These are phyloP conservation scores for Penicillium ochrochloron DNA, from an alignment of 495 filamentous ascomycete species.

Conservation along the genomic window DNA sequence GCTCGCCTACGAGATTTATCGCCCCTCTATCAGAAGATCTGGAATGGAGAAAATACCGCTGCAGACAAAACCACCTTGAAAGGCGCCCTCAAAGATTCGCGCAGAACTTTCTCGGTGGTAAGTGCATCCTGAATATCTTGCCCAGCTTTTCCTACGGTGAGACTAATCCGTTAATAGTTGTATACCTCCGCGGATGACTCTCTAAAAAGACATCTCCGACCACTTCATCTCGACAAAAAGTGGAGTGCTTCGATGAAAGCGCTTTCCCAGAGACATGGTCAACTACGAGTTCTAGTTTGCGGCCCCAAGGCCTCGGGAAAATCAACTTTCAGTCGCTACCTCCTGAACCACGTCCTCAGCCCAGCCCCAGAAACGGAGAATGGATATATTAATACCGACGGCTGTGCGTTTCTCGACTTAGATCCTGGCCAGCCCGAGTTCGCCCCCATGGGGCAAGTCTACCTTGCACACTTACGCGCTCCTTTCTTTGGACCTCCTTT, in stretches of 20 bases:
- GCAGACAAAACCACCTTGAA: slow-evolving; percentile 47
- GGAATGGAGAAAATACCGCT: slow-evolving; percentile 60
- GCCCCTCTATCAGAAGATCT: slow-evolving; percentile 73
- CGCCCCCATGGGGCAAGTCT: slow-evolving; percentile 74
- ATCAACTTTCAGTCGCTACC: slow-evolving; percentile 79
- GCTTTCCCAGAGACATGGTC: slow-evolving; percentile 42
- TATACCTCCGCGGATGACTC: slow-evolving; percentile 53
- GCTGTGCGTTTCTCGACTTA: slow-evolving; percentile 73
- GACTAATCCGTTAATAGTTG: slow-evolving; percentile 37
- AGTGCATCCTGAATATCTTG: slow-evolving; percentile 18
- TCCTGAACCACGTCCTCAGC: slow-evolving; percentile 75
- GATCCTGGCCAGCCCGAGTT: slow-evolving; percentile 88
- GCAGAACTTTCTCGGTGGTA: slow-evolving; percentile 52
- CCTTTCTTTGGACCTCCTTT: slow-evolving; percentile 77
- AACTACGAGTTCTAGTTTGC: slow-evolving; percentile 62
- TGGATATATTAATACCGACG: slow-evolving; percentile 41
- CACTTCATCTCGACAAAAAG: slow-evolving; percentile 65
- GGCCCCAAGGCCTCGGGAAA: slow-evolving; percentile 87
- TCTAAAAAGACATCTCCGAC: slow-evolving; percentile 57
- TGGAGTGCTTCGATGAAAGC: slow-evolving; percentile 59
- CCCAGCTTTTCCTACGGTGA: not conserved
- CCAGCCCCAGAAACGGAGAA: slow-evolving; percentile 42
- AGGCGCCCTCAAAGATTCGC: slow-evolving; percentile 25
- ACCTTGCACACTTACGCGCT: slow-evolving; percentile 64
- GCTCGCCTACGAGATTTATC: slow-evolving; percentile 63